phyloP scores from a whole-genome alignment of 2,329 filamentous ascomycete species.

The Tolypocladium sp. region DNA sequence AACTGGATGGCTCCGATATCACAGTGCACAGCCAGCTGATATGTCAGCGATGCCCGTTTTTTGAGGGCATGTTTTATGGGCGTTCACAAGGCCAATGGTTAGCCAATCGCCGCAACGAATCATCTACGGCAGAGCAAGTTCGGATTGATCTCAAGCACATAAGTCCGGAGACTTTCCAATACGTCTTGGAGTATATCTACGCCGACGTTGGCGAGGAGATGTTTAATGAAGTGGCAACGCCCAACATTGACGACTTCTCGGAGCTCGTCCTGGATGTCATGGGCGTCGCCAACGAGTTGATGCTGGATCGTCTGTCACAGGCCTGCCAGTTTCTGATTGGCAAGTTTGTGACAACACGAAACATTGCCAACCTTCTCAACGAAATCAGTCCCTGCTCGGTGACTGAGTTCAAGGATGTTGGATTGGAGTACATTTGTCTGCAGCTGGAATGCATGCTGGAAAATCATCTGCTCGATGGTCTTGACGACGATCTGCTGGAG shows the following conservation, averaged over 20 bases:
- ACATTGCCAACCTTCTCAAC: slow-evolving; percentile 78
- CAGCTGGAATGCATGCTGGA: slow-evolving; percentile 90
- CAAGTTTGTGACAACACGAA: slow-evolving; percentile 75
- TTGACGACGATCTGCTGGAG: slow-evolving; percentile 73
- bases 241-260: slow-evolving; percentile 72
- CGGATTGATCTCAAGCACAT: slow-evolving; percentile 79
- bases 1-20: slow-evolving; percentile 66
- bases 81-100: slow-evolving; percentile 81
- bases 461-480: slow-evolving; percentile 74
- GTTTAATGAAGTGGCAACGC: slow-evolving; percentile 66
- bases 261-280: slow-evolving; percentile 89
- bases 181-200: slow-evolving; percentile 76
- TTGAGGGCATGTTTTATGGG: slow-evolving; percentile 82
- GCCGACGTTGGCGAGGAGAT: slow-evolving; percentile 71
- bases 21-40: slow-evolving; percentile 69
- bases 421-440: slow-evolving; percentile 82
- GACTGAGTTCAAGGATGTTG: slow-evolving; percentile 76
- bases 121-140: slow-evolving; percentile 33
- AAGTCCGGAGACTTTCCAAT: slow-evolving; percentile 59
- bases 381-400: slow-evolving; percentile 78
- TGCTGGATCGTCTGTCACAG: slow-evolving; percentile 85
- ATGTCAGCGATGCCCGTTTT: slow-evolving; percentile 84
- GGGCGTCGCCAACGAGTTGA: slow-evolving; percentile 83
- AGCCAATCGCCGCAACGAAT: slow-evolving; percentile 49
- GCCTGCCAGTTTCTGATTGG: slow-evolving; percentile 82